A percentile compares a stretch with the other conserved stretches of the same genome.
Conservation (phyloP, 306 rosid genomes). For the Datisca glomerata region DNA sequence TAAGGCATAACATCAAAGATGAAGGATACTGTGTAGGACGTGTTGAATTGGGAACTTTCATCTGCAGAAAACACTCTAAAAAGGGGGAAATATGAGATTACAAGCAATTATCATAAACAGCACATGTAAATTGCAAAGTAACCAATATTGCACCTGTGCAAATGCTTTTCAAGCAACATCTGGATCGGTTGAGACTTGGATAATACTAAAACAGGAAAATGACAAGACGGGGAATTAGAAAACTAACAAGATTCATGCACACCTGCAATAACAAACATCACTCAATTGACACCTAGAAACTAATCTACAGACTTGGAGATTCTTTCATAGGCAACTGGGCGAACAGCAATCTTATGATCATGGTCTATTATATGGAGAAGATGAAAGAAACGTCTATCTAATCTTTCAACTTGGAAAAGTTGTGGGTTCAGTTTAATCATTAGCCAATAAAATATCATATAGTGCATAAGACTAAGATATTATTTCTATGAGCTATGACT, state of each 20-base stretch:
- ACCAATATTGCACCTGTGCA: constrained; percentile 65
- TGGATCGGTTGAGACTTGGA: constrained; percentile 97
- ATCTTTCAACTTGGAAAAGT: too few relatives aligned
- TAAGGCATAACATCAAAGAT: constrained; percentile 8
- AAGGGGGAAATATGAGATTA: constrained; percentile 25
- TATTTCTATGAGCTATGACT: too few relatives aligned
- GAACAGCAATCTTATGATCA: neutral
- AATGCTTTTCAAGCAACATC: constrained; percentile 97
- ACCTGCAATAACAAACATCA: too few relatives aligned
- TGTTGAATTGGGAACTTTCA: constrained; percentile 98
- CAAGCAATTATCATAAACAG: neutral
- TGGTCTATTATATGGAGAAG: neutral
- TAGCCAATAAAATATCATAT: too few relatives aligned
- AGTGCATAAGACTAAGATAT: too few relatives aligned
- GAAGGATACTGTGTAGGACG: constrained; percentile 99
- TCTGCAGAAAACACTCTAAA: constrained; percentile 96
- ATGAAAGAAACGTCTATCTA: too few relatives aligned
- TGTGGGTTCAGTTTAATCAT: too few relatives aligned
- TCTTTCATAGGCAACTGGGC: neutral
- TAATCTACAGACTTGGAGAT: neutral
- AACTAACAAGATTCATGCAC: too few relatives aligned
- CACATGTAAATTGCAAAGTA: neutral
- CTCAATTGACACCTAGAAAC: neutral
- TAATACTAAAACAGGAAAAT: constrained; percentile 43
- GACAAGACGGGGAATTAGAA: constrained; percentile 9